Evolutionary conservation across 495 filamentous ascomycete species (phyloP).

Genomic region (Lophiotrema nucula): DNA sequence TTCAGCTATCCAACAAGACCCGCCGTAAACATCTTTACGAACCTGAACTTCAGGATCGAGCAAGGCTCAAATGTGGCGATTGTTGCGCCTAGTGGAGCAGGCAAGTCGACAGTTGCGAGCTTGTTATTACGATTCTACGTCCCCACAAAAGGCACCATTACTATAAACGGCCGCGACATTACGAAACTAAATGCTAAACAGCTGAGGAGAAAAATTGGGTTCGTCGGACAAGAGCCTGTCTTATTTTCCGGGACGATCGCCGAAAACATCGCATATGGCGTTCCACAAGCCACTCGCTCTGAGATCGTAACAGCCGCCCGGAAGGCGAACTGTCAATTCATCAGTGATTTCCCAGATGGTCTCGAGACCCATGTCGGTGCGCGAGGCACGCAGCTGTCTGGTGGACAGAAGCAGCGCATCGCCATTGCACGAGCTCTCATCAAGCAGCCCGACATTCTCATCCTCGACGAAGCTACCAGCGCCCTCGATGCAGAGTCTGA

Average conservation of each 20-base stretch:
- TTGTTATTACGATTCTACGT: slow-evolving; percentile 88
- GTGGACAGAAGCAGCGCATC: slow-evolving; percentile 96
- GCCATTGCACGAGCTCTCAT: slow-evolving; percentile 93
- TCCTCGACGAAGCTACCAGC: slow-evolving; percentile 76
- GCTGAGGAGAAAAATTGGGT: slow-evolving; percentile 88
- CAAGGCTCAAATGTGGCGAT: slow-evolving; percentile 94
- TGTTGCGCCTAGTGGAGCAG: slow-evolving; percentile 90
- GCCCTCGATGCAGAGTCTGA: slow-evolving; percentile 97
- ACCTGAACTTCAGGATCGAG: slow-evolving; percentile 84
- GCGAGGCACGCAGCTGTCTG: slow-evolving; percentile 88
- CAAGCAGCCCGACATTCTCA: slow-evolving; percentile 93
- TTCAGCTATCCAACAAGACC: slow-evolving; percentile 92
- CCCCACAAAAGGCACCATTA: slow-evolving; percentile 72
- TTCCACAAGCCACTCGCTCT: slow-evolving; percentile 69
- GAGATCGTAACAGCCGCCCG: slow-evolving; percentile 85
- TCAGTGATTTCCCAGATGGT: slow-evolving; percentile 93
- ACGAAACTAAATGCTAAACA: slow-evolving; percentile 87
- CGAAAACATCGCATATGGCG: slow-evolving; percentile 94
- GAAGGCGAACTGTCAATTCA: slow-evolving; percentile 96
- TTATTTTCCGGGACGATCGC: slow-evolving; percentile 94
- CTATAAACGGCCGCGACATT: slow-evolving; percentile 83
- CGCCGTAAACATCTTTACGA: slow-evolving; percentile 85
- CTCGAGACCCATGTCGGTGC: slow-evolving; percentile 92
- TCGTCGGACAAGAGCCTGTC: slow-evolving; percentile 93
- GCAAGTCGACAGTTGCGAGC: slow-evolving; percentile 90